These are phyloP conservation scores for Phytophthora crassamura DNA, from an alignment of 352 stramenopile genomes.

Conservation along the genomic window DNA sequence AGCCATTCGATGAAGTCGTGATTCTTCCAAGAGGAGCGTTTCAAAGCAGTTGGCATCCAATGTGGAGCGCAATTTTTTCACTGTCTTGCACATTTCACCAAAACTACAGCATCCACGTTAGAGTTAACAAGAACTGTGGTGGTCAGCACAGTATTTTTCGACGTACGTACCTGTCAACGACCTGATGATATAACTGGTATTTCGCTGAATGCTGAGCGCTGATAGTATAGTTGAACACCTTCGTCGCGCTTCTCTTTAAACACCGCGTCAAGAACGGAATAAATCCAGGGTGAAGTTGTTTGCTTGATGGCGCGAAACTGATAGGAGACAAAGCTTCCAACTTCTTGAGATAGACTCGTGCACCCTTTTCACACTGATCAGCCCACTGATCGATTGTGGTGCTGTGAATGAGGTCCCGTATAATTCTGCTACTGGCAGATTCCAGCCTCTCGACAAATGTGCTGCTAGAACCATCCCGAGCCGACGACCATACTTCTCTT, in stretches of 20 bases:
- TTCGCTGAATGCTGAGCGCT: slow-evolving; percentile 27
- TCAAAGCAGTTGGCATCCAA: slow-evolving; percentile 34
- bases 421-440: slow-evolving; percentile 18
- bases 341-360: slow-evolving; percentile 48
- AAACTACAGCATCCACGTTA: slow-evolving; percentile 42
- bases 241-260: slow-evolving; percentile 50
- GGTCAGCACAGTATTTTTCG: not conserved
- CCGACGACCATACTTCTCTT: not conserved
- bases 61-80: slow-evolving; percentile 30
- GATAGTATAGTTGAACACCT: slow-evolving; percentile 53
- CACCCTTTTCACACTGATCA: slow-evolving; percentile 42
- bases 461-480: not conserved
- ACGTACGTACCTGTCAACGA: slow-evolving; percentile 46
- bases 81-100: slow-evolving; percentile 30
- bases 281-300: slow-evolving; percentile 18
- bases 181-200: slow-evolving; percentile 39
- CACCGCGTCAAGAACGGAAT: slow-evolving; percentile 46
- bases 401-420: slow-evolving; percentile 33
- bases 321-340: slow-evolving; percentile 30
- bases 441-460: slow-evolving; percentile 26
- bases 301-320: slow-evolving; percentile 14
- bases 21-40: slow-evolving; percentile 48
- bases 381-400: slow-evolving; percentile 11
- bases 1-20: slow-evolving; percentile 51
- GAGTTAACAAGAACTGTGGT: slow-evolving; percentile 7